A percentile compares a stretch with the other conserved stretches of the same genome.
These are phyloP conservation scores for barrel medic (Medicago truncatula) DNA, from an alignment of 306 rosid genomes.

Conservation along the genomic window MtrunA17r5.0-ANR NC_053042.1:52010001-52010500, in stretches of 20 bases:
- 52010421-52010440: conserved; percentile 81
- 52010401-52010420: conserved; percentile 61
- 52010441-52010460: conserved; percentile 72
- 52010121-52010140: conserved; percentile 53
- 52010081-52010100: conserved; percentile 72
- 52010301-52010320: conserved; percentile 84
- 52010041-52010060: neutral
- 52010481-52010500: conserved; percentile 45
- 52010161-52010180: conserved; percentile 14
- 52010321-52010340: conserved; percentile 88
- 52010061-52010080: conserved; percentile 36
- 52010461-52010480: conserved; percentile 68
- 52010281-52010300: conserved; percentile 77
- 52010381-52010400: conserved; percentile 52
- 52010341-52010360: conserved; percentile 81
- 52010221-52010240: neutral
- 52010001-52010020: neutral
- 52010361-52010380: conserved; percentile 63
- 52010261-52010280: conserved; percentile 73
- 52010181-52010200: neutral
- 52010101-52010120: conserved; percentile 93
- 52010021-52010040: neutral
- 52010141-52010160: conserved; percentile 29
- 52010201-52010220: neutral
- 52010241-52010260: conserved; percentile 9